Evolutionary conservation across 495 filamentous ascomycete species (phyloP).

Genomic region (Aspergillus sclerotiicarbonarius): DNA sequence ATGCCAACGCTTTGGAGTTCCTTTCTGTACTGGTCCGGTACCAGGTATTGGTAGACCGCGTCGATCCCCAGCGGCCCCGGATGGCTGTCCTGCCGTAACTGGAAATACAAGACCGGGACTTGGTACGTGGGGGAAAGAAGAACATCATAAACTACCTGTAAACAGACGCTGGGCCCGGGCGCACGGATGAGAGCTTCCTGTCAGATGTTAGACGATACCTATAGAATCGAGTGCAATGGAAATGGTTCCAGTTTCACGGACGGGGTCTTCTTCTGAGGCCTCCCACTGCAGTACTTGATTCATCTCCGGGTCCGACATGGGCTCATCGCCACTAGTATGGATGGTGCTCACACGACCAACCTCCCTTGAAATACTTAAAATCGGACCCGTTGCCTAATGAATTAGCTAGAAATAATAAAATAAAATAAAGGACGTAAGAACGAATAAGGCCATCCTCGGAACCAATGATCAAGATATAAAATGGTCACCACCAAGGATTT

Average conservation of each 20-base stretch:
- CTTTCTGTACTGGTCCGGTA: constrained; percentile 60
- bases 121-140: constrained; percentile 48
- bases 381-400: constrained; percentile 26
- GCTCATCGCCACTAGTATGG: constrained; percentile 5
- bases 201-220: constrained; percentile 20
- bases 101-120: constrained; percentile 53
- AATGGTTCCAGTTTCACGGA: constrained; percentile 18
- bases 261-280: constrained; percentile 36
- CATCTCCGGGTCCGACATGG: constrained; percentile 2
- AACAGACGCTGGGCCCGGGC: constrained; percentile 20
- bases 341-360: constrained; percentile 13
- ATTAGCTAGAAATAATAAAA: constrained; percentile 11
- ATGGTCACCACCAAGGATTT: not conserved
- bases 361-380: constrained; percentile 38
- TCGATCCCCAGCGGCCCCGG: constrained; percentile 61
- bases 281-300: constrained; percentile 24
- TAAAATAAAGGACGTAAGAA: constrained; percentile 15
- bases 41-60: constrained; percentile 64
- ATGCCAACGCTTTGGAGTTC: constrained; percentile 58
- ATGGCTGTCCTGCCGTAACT: constrained; percentile 59
- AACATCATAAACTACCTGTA: constrained; percentile 56
- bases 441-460: not conserved
- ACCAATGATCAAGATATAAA: not conserved
- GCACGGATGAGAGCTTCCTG: constrained; percentile 46
- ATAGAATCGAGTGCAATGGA: constrained; percentile 9